Base-by-base conservation (phyloP, 2,329 filamentous ascomycete genomes). In the Cercospora zeina region DNA sequence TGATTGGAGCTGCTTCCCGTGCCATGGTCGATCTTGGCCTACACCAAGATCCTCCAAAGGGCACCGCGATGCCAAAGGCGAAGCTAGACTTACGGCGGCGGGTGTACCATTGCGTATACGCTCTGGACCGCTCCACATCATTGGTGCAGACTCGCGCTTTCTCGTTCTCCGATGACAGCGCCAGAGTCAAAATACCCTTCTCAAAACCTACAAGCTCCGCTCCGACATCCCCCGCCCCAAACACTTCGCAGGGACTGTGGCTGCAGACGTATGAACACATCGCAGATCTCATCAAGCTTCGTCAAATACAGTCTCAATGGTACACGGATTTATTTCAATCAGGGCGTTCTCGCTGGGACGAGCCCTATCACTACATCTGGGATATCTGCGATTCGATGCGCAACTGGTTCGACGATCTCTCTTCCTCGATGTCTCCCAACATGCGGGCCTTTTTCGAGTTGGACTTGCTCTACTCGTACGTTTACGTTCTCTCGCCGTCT, bases 61-160 rank as follows among this genome's bases (percentile, higher is more conserved):
- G 89, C 65, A 83, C 89, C 14, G 78, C 86, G 30, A 83, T 87
- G 10, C 86, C 91, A 61, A 88, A 87, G 68, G 79, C 84, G 2
- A 85, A 87, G 50, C 79, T 96, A 11, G 90, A 96, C 68, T 81
- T 91, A 63, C 86, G 93, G 57, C 85, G 93, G 56, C 87, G 88
- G 68, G 89, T 96, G 1, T 97, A 96, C 72, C 92, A 96, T 75
- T 96, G 90, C 72, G 88, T 95, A 3, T 97, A 97, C 74, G 87
- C 90, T 30, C 81, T 97, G 21, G 95, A 99, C 73, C 92, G 91
- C 71, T 87, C 90, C 10, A 93, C 96, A 50, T 96, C 92, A 69
- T 89, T 96, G 80, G 90, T 93, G 4, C 87, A 96, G 68, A 90
- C 90, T 10, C 84, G 91, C 34, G 88, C 92, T 0, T 97, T 97